These are phyloP conservation scores for Bauhinia variegata DNA, from an alignment of 306 rosid genomes.

Conservation along the genomic window DNA sequence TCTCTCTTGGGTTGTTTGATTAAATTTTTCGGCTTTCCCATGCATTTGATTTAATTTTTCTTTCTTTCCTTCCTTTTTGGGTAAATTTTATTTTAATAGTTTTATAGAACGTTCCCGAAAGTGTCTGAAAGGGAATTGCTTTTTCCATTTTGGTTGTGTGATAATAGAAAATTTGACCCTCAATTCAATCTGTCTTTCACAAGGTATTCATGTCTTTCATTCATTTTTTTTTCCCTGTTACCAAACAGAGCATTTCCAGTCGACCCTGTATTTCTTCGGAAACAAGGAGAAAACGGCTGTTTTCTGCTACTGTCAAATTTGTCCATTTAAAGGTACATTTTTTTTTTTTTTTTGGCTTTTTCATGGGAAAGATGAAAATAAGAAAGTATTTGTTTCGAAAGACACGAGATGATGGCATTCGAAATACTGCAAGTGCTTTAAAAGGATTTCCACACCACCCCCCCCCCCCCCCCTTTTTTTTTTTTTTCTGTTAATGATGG, in stretches of 20 bases:
- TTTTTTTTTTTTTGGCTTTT: no score
- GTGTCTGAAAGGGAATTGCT: slow-evolving; percentile 17
- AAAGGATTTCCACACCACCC: no score
- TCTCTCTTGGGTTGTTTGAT: no score
- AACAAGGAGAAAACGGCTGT: no score
- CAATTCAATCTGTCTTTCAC: slow-evolving; percentile 5
- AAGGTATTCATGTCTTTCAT: not conserved
- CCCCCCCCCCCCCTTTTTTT: no score
- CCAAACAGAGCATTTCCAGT: not conserved
- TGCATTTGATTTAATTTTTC: slow-evolving; percentile 12
- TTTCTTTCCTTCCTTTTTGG: no score
- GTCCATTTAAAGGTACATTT: slow-evolving; percentile 1
- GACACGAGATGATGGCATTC: slow-evolving; percentile 5
- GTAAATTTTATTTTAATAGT: no score
- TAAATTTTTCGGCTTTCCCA: slow-evolving; percentile 31
- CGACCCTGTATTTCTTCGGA: no score
- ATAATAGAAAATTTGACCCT: slow-evolving; percentile 4
- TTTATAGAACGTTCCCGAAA: slow-evolving; percentile 13
- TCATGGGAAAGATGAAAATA: not conserved
- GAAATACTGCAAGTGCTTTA: slow-evolving; percentile 11
- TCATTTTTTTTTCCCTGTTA: not conserved
- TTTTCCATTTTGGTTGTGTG: not conserved
- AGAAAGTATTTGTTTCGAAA: not conserved
- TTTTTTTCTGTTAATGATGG: no score
- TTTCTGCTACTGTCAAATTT: not conserved